These are phyloP conservation scores for Boletus rubroflammeus DNA, from an alignment of 768 basidiomycete genomes.

Conservation along the genomic window DNA sequence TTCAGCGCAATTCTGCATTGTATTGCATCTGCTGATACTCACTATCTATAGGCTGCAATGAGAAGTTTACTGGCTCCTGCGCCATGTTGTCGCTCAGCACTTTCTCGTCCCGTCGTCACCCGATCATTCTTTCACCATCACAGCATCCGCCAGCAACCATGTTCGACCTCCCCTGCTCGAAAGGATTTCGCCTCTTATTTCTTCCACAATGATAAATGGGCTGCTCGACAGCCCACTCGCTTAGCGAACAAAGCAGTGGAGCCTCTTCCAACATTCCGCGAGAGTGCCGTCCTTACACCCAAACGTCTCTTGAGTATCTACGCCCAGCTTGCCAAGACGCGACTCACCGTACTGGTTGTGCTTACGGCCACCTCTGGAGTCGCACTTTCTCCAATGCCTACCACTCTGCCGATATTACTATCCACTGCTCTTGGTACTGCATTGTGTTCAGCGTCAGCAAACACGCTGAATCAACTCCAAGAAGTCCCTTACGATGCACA, in stretches of 20 bases:
- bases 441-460: slow-evolving; percentile 89
- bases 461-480: slow-evolving; percentile 91
- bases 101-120: slow-evolving; percentile 8
- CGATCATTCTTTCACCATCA: slow-evolving; percentile 9
- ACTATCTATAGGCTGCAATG: slow-evolving; percentile 17
- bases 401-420: slow-evolving; percentile 79
- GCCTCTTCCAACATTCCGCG: slow-evolving; percentile 31
- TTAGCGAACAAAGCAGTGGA: slow-evolving; percentile 11
- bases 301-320: slow-evolving; percentile 62
- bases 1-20: background rate
- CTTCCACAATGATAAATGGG: slow-evolving; percentile 60
- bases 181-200: slow-evolving; percentile 52
- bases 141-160: background rate
- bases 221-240: slow-evolving; percentile 13
- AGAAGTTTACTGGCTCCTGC: slow-evolving; percentile 1
- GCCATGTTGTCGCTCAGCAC: slow-evolving; percentile 13
- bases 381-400: slow-evolving; percentile 85
- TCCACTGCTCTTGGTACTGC: slow-evolving; percentile 87
- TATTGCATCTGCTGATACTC: background rate
- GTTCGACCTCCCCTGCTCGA: slow-evolving; percentile 17
- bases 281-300: slow-evolving; percentile 44
- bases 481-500: slow-evolving; percentile 97
- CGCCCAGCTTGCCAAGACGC: slow-evolving; percentile 77
- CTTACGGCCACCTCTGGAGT: slow-evolving; percentile 91
- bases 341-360: slow-evolving; percentile 79